Evolutionary conservation across 2,329 filamentous ascomycete genomes (phyloP), one percentile per base, ranked within the genome.

Genomic region (Coniochaeta sp.): DNA sequence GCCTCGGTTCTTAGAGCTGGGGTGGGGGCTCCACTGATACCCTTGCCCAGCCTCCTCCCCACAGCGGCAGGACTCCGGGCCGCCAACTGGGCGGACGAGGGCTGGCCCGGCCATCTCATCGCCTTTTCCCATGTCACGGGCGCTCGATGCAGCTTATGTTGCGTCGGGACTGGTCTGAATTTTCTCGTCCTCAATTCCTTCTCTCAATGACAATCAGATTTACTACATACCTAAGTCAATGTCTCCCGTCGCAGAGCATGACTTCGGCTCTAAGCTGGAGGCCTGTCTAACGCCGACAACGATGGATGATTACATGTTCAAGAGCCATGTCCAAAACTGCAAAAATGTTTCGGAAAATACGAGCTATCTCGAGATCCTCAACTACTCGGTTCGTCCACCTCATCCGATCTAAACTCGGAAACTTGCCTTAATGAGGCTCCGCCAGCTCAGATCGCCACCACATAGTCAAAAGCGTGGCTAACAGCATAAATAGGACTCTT

Each of bases 261-360:
- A 52, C 47, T 52, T 52, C n/a, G 47, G 47, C 24, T 31, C 36
- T 28, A 58, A 28, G 34, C 24, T 57, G 43, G 36, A 26, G 34
- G 34, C 59, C 26, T 26, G 11, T 59, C 43, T 19, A 12, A 56
- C 31, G 50, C 19, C 47, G 47, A 36, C 57, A 60, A 68, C 62
- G 28, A 85, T 86, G 83, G 83, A 86, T 69, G 80, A 85, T 65
- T 85, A 83, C 68, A 77, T 85, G 71, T 85, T 85, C 65, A 72
- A 74, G 63, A 65, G 70, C 34, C 77, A 79, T 66, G 74, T 86
- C 61, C 67, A 73, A 11, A 69, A 76, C 54, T 85, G 81, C 67
- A 75, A 71, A 24, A 73, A 75, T 34, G 79, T 85, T 56, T 62
- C 70, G 3, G 83, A 86, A 70, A 72, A 71, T 59, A 85, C 82